These are phyloP conservation scores for Ciborinia camelliae DNA, from an alignment of 2,329 filamentous ascomycete genomes.

Conservation along the genomic window DNA sequence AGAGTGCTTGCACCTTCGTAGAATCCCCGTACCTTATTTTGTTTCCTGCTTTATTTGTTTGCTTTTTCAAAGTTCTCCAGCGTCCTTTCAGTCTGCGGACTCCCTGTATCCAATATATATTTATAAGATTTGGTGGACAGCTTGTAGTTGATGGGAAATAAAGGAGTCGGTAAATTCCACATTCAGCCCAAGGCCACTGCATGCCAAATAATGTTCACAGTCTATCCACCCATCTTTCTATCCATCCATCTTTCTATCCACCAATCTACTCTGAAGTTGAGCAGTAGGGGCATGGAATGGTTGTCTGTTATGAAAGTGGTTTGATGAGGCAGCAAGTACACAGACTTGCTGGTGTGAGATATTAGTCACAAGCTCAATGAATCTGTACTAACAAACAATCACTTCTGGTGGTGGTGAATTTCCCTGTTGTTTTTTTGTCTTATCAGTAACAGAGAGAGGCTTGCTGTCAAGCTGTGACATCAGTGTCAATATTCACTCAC, in stretches of 20 bases:
- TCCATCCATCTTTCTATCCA: background rate
- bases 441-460: background rate
- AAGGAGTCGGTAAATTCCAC: background rate
- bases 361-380: background rate
- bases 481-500: background rate
- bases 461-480: background rate
- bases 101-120: background rate
- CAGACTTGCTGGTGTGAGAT: background rate
- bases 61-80: background rate
- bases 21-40: background rate
- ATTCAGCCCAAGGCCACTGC: background rate
- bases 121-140: background rate
- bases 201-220: background rate
- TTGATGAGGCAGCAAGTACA: background rate
- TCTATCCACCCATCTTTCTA: background rate
- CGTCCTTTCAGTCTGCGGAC: background rate
- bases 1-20: background rate
- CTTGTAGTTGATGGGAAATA: background rate
- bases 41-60: background rate
- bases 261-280: background rate
- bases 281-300: background rate
- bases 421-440: background rate
- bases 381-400: background rate
- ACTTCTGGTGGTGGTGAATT: background rate
- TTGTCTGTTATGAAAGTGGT: background rate